phyloP scores from a whole-genome alignment of 352 stramenopile species.

The Globisporangium cylindrosporum region DNA sequence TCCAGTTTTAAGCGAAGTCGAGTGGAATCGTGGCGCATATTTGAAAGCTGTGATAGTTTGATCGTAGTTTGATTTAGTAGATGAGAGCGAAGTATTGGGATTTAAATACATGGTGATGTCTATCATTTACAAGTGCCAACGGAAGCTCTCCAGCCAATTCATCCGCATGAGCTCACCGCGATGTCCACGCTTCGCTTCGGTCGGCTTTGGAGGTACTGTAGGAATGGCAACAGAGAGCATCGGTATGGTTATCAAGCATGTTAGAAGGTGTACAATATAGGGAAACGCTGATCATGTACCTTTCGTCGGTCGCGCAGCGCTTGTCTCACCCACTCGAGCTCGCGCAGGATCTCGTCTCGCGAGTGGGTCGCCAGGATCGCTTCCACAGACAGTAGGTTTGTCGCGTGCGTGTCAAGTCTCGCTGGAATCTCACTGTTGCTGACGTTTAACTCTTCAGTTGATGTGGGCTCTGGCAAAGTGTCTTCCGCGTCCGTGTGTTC shows the following conservation, averaged over 20 bases:
- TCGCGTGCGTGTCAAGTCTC: background rate
- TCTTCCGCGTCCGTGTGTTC: background rate
- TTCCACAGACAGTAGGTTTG: conserved; percentile 19
- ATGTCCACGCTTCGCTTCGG: conserved; percentile 22
- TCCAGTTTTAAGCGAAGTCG: conserved; percentile 95
- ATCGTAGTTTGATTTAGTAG: background rate
- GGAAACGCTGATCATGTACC: conserved; percentile 20
- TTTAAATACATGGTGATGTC: background rate
- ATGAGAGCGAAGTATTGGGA: background rate
- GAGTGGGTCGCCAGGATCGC: conserved; percentile 48
- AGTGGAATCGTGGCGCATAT: background rate
- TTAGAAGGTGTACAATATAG: background rate
- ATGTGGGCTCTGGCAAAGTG: background rate
- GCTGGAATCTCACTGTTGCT: background rate
- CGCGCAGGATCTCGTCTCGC: conserved; percentile 42
- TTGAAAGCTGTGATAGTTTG: background rate
- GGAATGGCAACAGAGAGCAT: background rate
- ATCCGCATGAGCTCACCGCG: background rate
- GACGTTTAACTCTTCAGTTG: background rate
- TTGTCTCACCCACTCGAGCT: conserved; percentile 52
- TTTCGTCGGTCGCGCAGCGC: conserved; percentile 47
- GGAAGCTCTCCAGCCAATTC: background rate
- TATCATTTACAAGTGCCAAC: background rate
- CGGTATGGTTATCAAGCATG: background rate
- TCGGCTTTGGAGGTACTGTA: conserved; percentile 33